Evolutionary conservation across 2,329 filamentous ascomycete genomes (phyloP).

Genomic region (Aspergillus cejpii): DNA sequence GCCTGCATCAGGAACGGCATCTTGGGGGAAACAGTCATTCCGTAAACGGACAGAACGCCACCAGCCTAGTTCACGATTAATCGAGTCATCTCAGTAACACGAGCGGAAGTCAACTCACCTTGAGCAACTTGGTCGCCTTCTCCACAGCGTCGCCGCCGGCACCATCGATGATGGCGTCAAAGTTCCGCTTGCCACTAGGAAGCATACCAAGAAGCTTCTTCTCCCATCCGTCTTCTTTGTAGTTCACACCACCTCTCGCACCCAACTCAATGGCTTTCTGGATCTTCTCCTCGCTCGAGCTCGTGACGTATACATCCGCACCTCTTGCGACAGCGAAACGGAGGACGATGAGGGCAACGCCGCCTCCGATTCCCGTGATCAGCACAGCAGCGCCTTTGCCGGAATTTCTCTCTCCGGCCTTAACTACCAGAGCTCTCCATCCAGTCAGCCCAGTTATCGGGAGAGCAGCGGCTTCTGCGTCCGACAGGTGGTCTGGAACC

Average conservation of each 20-base stretch:
- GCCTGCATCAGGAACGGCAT: conserved; percentile 83
- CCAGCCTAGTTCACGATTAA: conserved; percentile 48
- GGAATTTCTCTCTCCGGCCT: conserved; percentile 55
- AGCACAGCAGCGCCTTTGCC: conserved; percentile 64
- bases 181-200: conserved; percentile 60
- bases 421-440: conserved; percentile 78
- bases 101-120: too few species aligned
- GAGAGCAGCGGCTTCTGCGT: conserved; percentile 72
- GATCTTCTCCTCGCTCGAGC: conserved; percentile 68
- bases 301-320: conserved; percentile 74
- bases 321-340: conserved; percentile 71
- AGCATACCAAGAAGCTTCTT: conserved; percentile 57
- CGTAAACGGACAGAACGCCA: conserved; percentile 78
- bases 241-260: conserved; percentile 73
- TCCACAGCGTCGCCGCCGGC: conserved; percentile 79
- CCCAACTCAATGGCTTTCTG: conserved; percentile 63
- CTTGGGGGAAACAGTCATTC: conserved; percentile 80
- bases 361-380: conserved; percentile 86
- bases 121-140: conserved; percentile 62
- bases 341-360: conserved; percentile 75
- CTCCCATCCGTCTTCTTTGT: conserved; percentile 75
- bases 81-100: neutral
- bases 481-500: conserved; percentile 63
- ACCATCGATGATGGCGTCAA: conserved; percentile 82
- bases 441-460: conserved; percentile 80